Percentiles rank a stretch among this genome's conserved stretches.
phyloP scores from a whole-genome alignment of 2,329 filamentous ascomycete genomes.

The Xylariaceae sp. region DNA sequence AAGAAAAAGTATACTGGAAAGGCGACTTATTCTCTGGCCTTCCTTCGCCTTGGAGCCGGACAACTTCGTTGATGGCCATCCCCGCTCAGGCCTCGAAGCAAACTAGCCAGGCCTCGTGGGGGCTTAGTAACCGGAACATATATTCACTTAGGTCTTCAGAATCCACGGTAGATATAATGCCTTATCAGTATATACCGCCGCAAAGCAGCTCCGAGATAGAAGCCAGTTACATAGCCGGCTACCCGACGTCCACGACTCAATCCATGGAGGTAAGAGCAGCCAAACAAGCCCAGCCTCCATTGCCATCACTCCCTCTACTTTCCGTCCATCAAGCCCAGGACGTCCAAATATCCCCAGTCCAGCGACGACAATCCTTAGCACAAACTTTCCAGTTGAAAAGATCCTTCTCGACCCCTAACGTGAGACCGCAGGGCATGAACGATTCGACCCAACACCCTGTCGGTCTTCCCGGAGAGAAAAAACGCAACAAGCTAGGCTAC shows the following conservation, averaged over 20 bases:
- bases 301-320: slow-evolving; percentile 28
- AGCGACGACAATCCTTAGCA: slow-evolving; percentile 43
- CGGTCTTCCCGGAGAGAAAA: slow-evolving; percentile 52
- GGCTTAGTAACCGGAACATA: slow-evolving; percentile 34
- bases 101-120: slow-evolving; percentile 38
- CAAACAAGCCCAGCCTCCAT: slow-evolving; percentile 33
- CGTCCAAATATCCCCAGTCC: slow-evolving; percentile 38
- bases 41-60: slow-evolving; percentile 5
- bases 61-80: slow-evolving; percentile 40
- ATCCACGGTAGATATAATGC: slow-evolving; percentile 49
- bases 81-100: slow-evolving; percentile 36
- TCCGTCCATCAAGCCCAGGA: slow-evolving; percentile 36
- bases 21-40: slow-evolving; percentile 12
- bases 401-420: slow-evolving; percentile 53
- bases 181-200: slow-evolving; percentile 53
- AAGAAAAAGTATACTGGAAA: slow-evolving; percentile 8
- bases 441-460: slow-evolving; percentile 40
- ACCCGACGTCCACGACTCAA: slow-evolving; percentile 32
- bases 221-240: slow-evolving; percentile 41
- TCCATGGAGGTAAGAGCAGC: slow-evolving; percentile 37
- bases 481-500: slow-evolving; percentile 90
- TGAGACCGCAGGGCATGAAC: slow-evolving; percentile 45
- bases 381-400: slow-evolving; percentile 49
- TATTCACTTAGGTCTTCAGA: slow-evolving; percentile 33
- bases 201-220: slow-evolving; percentile 46